phyloP scores from a whole-genome alignment of 768 basidiomycete genomes.

The Sistotremastrum suecicum region DNA sequence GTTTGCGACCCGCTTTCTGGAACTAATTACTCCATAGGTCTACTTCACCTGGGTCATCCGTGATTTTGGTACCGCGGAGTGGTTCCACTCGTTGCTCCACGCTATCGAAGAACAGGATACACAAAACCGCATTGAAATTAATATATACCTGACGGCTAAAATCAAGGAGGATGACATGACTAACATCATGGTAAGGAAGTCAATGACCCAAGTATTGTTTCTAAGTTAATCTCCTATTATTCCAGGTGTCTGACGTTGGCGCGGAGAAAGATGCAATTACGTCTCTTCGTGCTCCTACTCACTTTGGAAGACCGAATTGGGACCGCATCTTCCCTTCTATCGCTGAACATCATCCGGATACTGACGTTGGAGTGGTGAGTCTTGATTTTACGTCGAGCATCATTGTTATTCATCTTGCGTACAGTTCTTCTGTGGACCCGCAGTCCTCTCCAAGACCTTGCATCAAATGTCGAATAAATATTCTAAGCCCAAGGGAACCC shows the following conservation, averaged over 20 bases:
- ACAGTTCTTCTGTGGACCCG: constrained; percentile 78
- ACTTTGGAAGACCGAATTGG: constrained; percentile 87
- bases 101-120: constrained; percentile 91
- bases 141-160: constrained; percentile 84
- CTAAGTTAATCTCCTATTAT: not conserved
- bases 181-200: constrained; percentile 62
- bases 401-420: not conserved
- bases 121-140: constrained; percentile 79
- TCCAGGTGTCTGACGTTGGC: constrained; percentile 74
- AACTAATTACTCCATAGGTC: constrained; percentile 23
- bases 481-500: constrained; percentile 59
- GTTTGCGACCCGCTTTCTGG: not conserved
- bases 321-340: constrained; percentile 61
- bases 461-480: constrained; percentile 79
- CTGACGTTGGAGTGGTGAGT: constrained; percentile 78
- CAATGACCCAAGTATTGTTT: not conserved
- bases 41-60: constrained; percentile 96
- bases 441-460: constrained; percentile 52
- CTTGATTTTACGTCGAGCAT: constrained; percentile 1
- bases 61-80: constrained; percentile 79
- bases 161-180: constrained; percentile 88
- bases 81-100: constrained; percentile 88
- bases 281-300: constrained; percentile 76
- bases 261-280: constrained; percentile 89
- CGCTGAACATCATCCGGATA: constrained; percentile 69